These are phyloP conservation scores for Phytopythium cucurbitacearum DNA, from an alignment of 352 stramenopile species.

Conservation along the genomic window DNA sequence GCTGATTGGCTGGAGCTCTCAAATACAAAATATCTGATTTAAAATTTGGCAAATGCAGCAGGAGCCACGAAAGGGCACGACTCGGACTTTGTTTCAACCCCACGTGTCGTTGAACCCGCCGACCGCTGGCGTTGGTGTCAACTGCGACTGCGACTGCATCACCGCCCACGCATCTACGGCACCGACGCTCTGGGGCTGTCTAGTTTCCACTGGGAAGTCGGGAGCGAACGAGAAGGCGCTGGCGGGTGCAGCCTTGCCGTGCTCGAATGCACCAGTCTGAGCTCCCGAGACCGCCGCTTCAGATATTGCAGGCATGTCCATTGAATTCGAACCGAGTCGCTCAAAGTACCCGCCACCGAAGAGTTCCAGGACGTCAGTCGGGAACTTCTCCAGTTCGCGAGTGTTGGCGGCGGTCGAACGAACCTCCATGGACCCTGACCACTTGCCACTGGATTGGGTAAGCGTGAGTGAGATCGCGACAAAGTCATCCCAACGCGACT, in stretches of 20 bases:
- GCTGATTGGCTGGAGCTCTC: too few species aligned
- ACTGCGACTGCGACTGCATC: too few species aligned
- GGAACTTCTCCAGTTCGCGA: slow-evolving; percentile 38
- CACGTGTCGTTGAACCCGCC: too few species aligned
- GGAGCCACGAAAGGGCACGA: too few species aligned
- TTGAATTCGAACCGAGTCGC: too few species aligned
- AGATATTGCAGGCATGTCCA: too few species aligned
- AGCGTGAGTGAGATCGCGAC: slow-evolving; percentile 46
- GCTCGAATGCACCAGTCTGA: background rate
- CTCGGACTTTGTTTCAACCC: too few species aligned
- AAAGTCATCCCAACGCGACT: slow-evolving; percentile 59
- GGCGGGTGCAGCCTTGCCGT: background rate
- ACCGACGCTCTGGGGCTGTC: background rate
- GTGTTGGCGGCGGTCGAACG: slow-evolving; percentile 38
- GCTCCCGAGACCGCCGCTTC: too few species aligned
- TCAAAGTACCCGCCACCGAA: slow-evolving; percentile 23
- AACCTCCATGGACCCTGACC: slow-evolving; percentile 45
- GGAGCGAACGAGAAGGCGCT: background rate
- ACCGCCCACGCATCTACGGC: too few species aligned
- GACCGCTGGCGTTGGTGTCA: too few species aligned
- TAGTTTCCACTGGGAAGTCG: slow-evolving; percentile 1
- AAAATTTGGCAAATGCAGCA: too few species aligned
- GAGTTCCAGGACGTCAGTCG: slow-evolving; percentile 25
- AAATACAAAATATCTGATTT: too few species aligned
- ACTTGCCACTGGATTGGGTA: slow-evolving; percentile 1